A percentile compares a stretch with the other conserved stretches of the same genome.
Conservation (phyloP, 805 yeast species). For the Metschnikowia vanudenii region DNA sequence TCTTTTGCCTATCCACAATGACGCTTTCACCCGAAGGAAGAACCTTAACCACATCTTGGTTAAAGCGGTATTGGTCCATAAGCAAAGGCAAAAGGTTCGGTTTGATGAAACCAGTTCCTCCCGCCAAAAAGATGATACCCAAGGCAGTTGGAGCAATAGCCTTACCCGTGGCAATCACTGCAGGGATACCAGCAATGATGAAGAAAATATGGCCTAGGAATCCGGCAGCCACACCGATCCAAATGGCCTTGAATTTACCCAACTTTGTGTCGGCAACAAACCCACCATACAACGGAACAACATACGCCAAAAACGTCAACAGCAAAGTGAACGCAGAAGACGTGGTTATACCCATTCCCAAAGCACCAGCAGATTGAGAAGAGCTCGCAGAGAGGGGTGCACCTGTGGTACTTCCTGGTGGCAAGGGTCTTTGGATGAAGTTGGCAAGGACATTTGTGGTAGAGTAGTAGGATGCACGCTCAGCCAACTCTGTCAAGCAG, state of each 20-base stretch:
- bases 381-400: constrained; percentile 30
- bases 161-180: constrained; percentile 34
- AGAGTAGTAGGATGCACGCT: constrained; percentile 55
- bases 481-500: constrained; percentile 47
- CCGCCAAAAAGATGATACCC: constrained; percentile 13
- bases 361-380: constrained; percentile 49
- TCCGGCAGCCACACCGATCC: constrained; percentile 49
- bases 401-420: constrained; percentile 48
- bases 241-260: constrained; percentile 49
- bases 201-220: constrained; percentile 48
- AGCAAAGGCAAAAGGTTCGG: constrained; percentile 51
- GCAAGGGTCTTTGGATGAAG: constrained; percentile 51
- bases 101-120: constrained; percentile 54
- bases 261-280: constrained; percentile 48
- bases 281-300: constrained; percentile 52
- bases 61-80: constrained; percentile 52
- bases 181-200: constrained; percentile 48
- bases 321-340: constrained; percentile 48
- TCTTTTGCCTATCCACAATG: constrained; percentile 48
- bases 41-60: constrained; percentile 56
- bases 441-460: constrained; percentile 44
- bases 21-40: constrained; percentile 64
- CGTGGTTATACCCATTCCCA: constrained; percentile 43
- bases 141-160: constrained; percentile 13
- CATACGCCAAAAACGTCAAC: constrained; percentile 48